Evolutionary conservation across 169 alveolate species (phyloP).

Genomic region (Eimeria maxima): DNA sequence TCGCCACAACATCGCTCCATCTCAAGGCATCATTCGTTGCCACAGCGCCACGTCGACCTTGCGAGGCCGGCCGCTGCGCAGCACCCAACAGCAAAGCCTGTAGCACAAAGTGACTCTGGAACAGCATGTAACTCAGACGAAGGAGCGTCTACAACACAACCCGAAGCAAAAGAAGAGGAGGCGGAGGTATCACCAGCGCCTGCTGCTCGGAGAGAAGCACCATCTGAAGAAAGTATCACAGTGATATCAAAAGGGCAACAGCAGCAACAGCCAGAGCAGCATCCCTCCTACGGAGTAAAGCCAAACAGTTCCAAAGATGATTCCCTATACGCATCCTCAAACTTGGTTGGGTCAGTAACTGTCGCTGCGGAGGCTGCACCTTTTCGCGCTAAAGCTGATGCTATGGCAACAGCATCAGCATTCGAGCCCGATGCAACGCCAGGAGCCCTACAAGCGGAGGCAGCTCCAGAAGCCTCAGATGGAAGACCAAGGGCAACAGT

Average conservation of each 20-base stretch:
- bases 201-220: slow-evolving; percentile 1
- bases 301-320: not conserved
- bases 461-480: slow-evolving; percentile 24
- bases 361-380: slow-evolving; percentile 14
- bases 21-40: not conserved
- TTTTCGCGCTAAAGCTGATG: not conserved
- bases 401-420: not conserved
- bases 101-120: not conserved
- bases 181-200: not conserved
- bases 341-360: not conserved
- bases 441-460: slow-evolving; percentile 15
- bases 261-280: slow-evolving; percentile 31
- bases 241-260: not conserved
- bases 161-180: not conserved
- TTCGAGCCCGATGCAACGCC: not conserved
- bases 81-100: not conserved
- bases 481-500: not conserved
- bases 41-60: not conserved
- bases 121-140: not conserved
- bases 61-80: not conserved
- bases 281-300: not conserved
- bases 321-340: not conserved
- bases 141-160: slow-evolving; percentile 22
- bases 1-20: not conserved
- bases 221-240: not conserved